These are phyloP conservation scores for Lepidium aucheri DNA, from an alignment of 345 rosid genomes.

Conservation along the genomic window DNA sequence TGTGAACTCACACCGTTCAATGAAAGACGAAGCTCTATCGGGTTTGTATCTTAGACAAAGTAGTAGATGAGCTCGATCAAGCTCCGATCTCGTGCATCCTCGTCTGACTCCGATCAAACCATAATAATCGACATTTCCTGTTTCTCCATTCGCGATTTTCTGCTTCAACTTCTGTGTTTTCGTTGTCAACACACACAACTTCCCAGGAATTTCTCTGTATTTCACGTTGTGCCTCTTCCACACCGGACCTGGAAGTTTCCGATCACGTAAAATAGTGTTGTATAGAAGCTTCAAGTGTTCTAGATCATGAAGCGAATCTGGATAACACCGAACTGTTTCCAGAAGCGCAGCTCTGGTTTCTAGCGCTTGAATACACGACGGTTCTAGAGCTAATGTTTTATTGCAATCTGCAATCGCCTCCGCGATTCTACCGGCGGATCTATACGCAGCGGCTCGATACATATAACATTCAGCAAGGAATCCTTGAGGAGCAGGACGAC, in stretches of 20 bases:
- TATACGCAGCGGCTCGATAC: conserved; percentile 75
- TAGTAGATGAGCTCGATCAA: conserved; percentile 80
- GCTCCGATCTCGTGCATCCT: conserved; percentile 82
- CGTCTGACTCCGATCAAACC: conserved; percentile 74
- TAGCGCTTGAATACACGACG: conserved; percentile 76
- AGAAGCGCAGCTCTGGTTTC: conserved; percentile 78
- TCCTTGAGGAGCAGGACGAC: conserved; percentile 82
- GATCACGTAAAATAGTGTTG: conserved; percentile 73
- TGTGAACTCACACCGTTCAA: conserved; percentile 72
- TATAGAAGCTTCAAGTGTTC: conserved; percentile 85
- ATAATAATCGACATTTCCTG: conserved; percentile 73
- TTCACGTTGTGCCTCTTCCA: conserved; percentile 87
- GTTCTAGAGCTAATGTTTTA: conserved; percentile 77
- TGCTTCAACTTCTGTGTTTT: conserved; percentile 59
- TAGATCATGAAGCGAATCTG: conserved; percentile 85
- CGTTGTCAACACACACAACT: conserved; percentile 52
- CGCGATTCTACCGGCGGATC: conserved; percentile 63
- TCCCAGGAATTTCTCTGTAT: conserved; percentile 86
- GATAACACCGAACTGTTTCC: conserved; percentile 74
- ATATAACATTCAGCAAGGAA: conserved; percentile 85
- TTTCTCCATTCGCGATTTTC: conserved; percentile 74
- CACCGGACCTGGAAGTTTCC: conserved; percentile 91
- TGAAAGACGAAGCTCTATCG: conserved; percentile 58
- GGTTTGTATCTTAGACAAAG: conserved; percentile 74
- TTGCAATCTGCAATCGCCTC: conserved; percentile 92